Conservation (phyloP, 495 filamentous ascomycete genomes). For the Aspergillus olivimuriae region DNA sequence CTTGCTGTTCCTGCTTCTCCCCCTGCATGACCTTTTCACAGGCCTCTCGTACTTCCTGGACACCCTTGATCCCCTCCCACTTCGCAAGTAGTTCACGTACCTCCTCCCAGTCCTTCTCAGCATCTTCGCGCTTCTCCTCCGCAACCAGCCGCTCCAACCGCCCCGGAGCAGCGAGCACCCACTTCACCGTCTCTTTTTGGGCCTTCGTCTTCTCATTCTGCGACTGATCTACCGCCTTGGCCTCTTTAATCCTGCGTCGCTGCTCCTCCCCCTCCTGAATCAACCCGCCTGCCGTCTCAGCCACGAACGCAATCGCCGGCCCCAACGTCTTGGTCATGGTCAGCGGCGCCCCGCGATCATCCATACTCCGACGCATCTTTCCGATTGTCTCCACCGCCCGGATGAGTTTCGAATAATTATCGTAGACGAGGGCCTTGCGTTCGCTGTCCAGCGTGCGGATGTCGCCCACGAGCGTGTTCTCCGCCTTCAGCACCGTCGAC, state of each 20-base stretch:
- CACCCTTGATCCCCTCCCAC: conserved; percentile 55
- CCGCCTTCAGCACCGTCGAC: conserved; percentile 53
- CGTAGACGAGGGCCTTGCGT: conserved; percentile 93
- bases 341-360: conserved; percentile 39
- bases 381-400: conserved; percentile 91
- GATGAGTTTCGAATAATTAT: conserved; percentile 96
- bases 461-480: conserved; percentile 55
- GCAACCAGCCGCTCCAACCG: conserved; percentile 44
- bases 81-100: conserved; percentile 37
- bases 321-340: conserved; percentile 59
- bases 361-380: conserved; percentile 50
- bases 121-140: conserved; percentile 44
- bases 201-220: conserved; percentile 33
- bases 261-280: conserved; percentile 47
- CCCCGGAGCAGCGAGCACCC: conserved; percentile 58
- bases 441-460: conserved; percentile 89
- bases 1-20: no score
- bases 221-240: conserved; percentile 25
- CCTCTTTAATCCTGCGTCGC: conserved; percentile 29
- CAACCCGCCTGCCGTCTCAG: conserved; percentile 64
- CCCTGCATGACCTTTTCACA: conserved; percentile 51
- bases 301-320: conserved; percentile 74
- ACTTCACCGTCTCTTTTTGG: conserved; percentile 62
- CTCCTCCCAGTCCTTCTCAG: conserved; percentile 56
- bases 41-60: conserved; percentile 51